A percentile compares a stretch with the other conserved stretches of the same genome.
These are phyloP conservation scores for Aspergillus fumigatus DNA, from an alignment of 2,329 filamentous ascomycete genomes.

Conservation along the genomic window DNA sequence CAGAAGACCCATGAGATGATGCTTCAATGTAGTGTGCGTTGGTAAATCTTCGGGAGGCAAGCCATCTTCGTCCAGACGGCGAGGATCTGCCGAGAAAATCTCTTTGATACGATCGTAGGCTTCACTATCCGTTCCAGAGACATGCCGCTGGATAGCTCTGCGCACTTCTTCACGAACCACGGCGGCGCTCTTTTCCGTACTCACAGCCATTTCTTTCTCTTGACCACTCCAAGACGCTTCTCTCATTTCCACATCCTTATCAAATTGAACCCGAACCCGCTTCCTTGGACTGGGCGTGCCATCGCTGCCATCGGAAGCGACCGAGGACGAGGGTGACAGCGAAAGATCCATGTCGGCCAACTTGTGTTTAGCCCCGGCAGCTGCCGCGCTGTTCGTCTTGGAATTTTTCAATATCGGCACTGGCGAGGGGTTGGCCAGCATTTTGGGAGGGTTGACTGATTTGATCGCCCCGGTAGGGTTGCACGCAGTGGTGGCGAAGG, in stretches of 20 bases:
- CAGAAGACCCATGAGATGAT: constrained; percentile 56
- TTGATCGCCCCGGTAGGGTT: constrained; percentile 23
- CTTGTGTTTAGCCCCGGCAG: constrained; percentile 33
- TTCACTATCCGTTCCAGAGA: constrained; percentile 49
- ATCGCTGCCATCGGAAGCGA: constrained; percentile 23
- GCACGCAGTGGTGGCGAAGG: constrained; percentile 26
- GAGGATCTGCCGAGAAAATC: constrained; percentile 48
- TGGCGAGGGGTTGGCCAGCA: constrained; percentile 29
- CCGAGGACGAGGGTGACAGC: constrained; percentile 28
- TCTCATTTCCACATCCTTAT: constrained; percentile 33
- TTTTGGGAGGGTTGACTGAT: constrained; percentile 24
- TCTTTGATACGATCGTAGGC: constrained; percentile 54
- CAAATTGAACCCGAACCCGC: constrained; percentile 41
- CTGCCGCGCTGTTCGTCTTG: constrained; percentile 19
- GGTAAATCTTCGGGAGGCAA: constrained; percentile 42
- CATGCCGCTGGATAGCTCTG: constrained; percentile 52
- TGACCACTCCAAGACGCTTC: constrained; percentile 31
- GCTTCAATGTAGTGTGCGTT: constrained; percentile 49
- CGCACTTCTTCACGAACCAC: constrained; percentile 60
- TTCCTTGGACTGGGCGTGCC: constrained; percentile 33
- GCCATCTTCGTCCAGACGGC: constrained; percentile 32
- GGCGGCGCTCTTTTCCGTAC: constrained; percentile 50
- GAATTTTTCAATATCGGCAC: constrained; percentile 36
- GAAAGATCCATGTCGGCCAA: constrained; percentile 33
- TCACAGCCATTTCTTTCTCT: constrained; percentile 28